Evolutionary conservation across 2,329 filamentous ascomycete genomes (phyloP).

Genomic region (Cyclaneusma minus): DNA sequence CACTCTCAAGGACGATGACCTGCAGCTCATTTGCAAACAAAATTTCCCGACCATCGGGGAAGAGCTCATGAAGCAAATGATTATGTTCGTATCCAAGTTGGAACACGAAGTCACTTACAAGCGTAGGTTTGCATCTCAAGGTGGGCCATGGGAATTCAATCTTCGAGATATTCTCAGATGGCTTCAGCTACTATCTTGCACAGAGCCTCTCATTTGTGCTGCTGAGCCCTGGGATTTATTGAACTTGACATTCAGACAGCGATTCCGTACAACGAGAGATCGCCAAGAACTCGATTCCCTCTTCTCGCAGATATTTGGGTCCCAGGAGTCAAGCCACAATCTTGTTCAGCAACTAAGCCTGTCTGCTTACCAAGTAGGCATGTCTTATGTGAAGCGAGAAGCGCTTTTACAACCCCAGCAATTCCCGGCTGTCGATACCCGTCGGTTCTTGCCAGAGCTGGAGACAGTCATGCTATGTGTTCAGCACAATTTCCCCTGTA

Average conservation of each 20-base stretch:
- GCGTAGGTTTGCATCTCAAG: slow-evolving; percentile 42
- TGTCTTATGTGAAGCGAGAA: slow-evolving; percentile 54
- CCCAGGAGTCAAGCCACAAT: slow-evolving; percentile 30
- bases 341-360: slow-evolving; percentile 58
- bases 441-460: slow-evolving; percentile 50
- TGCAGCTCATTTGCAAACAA: slow-evolving; percentile 66
- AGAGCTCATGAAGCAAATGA: slow-evolving; percentile 48
- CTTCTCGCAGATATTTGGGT: slow-evolving; percentile 48
- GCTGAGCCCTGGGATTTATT: slow-evolving; percentile 58
- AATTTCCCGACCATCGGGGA: slow-evolving; percentile 52
- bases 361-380: slow-evolving; percentile 59
- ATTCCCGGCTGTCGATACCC: slow-evolving; percentile 33
- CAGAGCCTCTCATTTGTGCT: slow-evolving; percentile 42
- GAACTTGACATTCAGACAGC: slow-evolving; percentile 68
- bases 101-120: slow-evolving; percentile 53
- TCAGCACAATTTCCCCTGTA: slow-evolving; percentile 74
- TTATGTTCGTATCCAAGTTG: slow-evolving; percentile 66
- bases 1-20: slow-evolving; percentile 65
- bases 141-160: slow-evolving; percentile 91
- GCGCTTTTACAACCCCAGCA: slow-evolving; percentile 31
- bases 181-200: slow-evolving; percentile 54
- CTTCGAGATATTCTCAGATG: slow-evolving; percentile 80
- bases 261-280: slow-evolving; percentile 65
- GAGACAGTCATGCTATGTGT: slow-evolving; percentile 82
- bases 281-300: slow-evolving; percentile 47